Base-by-base conservation (phyloP, 139 green algal species). In the Pseudopediastrum boryanum region DNA sequence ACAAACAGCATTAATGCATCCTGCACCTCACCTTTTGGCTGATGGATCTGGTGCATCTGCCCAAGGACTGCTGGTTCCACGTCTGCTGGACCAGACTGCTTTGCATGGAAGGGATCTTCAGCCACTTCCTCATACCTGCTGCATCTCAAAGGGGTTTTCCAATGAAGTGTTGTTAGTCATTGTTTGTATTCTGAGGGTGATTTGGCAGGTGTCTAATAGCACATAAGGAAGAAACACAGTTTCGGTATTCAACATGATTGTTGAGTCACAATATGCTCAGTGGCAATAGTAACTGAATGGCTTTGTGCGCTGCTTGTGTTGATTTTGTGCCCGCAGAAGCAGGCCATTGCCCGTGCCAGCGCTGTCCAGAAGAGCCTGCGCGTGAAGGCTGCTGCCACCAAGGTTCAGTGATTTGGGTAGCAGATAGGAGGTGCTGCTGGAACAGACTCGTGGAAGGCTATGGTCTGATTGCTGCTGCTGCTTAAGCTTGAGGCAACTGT, bases 281-380 rank as follows among this genome's bases (percentile, higher is more conserved):
- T n/a, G n/a, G n/a, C n/a, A n/a, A n/a, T n/a, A n/a, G n/a, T n/a
- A n/a, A n/a, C n/a, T 31, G 16, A n/a, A 23, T 42, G 67, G 10
- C 9, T 13, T 1, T 35, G 7, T 70, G 0, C n/a, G 2, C 46
- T 51, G 59, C 43, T 42, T 12, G 46, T 48, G 21, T 41, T 72
- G n/a, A 21, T 67, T 19, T 29, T 23, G 12, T 54, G 36, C 27
- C n/a, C 71, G 61, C 76, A 89, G 84, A 39, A 36, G 27, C 77
- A 80, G 12, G 84, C 84, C 36, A 42, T 77, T 50, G 81, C 84
- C 29, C 76, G 84, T 19, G 71, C 71, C 9, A 23, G 66, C 9
- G 84, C 84, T 8, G 58, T 84, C 52, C 52, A 72, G 50, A 89
- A 89, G 84, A 85, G 76, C 84, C 65, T 89, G 50, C 84, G 84